These are phyloP conservation scores for Mycena haematopus DNA, from an alignment of 768 basidiomycete species.

Conservation along the genomic window DNA sequence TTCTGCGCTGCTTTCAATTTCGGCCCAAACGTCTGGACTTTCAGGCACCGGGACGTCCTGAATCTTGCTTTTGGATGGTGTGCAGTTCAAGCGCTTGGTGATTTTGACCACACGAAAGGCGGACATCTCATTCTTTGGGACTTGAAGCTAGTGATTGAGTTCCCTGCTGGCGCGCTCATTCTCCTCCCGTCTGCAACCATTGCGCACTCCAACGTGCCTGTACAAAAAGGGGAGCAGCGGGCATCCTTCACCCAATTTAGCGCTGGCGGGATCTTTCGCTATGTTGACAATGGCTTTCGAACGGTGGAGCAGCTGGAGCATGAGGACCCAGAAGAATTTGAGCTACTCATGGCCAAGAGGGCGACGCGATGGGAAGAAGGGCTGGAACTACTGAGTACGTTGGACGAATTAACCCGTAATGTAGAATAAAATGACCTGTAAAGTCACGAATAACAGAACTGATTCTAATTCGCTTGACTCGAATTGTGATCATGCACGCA, in stretches of 20 bases:
- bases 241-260: background rate
- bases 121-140: constrained; percentile 43
- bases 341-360: background rate
- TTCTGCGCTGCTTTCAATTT: constrained; percentile 38
- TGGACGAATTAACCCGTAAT: background rate
- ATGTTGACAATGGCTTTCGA: background rate
- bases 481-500: too few relatives aligned
- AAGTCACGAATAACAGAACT: too few relatives aligned
- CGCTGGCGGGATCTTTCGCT: background rate
- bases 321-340: background rate
- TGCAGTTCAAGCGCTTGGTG: constrained; percentile 37
- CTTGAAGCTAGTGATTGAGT: constrained; percentile 35
- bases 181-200: background rate
- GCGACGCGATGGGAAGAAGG: background rate
- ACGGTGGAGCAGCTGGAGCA: background rate
- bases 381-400: background rate
- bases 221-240: background rate
- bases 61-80: constrained; percentile 42
- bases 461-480: too few relatives aligned
- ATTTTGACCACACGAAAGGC: constrained; percentile 36
- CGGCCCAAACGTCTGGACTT: constrained; percentile 33
- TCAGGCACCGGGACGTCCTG: background rate
- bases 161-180: constrained; percentile 27
- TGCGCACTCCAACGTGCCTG: background rate
- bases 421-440: too few relatives aligned